A percentile compares a stretch with the other conserved stretches of the same genome.
Conservation (phyloP, 108 stramenopile genomes). For the Conticribra weissflogii region DNA sequence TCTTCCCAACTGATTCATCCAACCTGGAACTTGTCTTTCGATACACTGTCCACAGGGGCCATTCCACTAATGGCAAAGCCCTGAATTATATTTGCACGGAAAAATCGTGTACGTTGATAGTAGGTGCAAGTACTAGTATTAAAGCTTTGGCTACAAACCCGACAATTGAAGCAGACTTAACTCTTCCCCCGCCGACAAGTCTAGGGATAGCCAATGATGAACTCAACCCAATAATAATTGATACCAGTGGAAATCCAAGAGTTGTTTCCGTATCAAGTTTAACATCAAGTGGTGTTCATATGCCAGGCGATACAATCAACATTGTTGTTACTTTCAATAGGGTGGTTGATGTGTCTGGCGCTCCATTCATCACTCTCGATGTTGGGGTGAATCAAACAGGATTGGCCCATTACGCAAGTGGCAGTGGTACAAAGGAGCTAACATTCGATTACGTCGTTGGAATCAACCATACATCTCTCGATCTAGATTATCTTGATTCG, state of each 20-base stretch:
- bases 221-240: slow-evolving; percentile 30
- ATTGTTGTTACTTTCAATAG: slow-evolving; percentile 49
- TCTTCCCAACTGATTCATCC: slow-evolving; percentile 17
- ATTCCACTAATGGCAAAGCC: slow-evolving; percentile 25
- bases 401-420: slow-evolving; percentile 36
- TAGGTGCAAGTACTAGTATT: slow-evolving; percentile 17
- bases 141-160: slow-evolving; percentile 31
- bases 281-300: slow-evolving; percentile 20
- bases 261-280: slow-evolving; percentile 19
- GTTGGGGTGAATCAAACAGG: slow-evolving; percentile 39
- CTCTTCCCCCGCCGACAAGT: slow-evolving; percentile 5
- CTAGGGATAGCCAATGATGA: slow-evolving; percentile 18
- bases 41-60: slow-evolving; percentile 26
- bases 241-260: slow-evolving; percentile 24
- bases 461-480: slow-evolving; percentile 24
- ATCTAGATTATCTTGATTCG: slow-evolving; percentile 48
- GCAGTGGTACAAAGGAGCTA: slow-evolving; percentile 29
- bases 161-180: slow-evolving; percentile 40
- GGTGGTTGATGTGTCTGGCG: slow-evolving; percentile 51
- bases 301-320: slow-evolving; percentile 57
- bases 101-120: slow-evolving; percentile 11
- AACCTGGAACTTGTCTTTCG: slow-evolving; percentile 22
- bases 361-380: slow-evolving; percentile 50
- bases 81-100: slow-evolving; percentile 29
- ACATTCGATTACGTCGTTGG: slow-evolving; percentile 47